These are phyloP conservation scores for Vitis labrusca DNA, from an alignment of 164 flowering plant genomes.

Conservation along the genomic window DNA sequence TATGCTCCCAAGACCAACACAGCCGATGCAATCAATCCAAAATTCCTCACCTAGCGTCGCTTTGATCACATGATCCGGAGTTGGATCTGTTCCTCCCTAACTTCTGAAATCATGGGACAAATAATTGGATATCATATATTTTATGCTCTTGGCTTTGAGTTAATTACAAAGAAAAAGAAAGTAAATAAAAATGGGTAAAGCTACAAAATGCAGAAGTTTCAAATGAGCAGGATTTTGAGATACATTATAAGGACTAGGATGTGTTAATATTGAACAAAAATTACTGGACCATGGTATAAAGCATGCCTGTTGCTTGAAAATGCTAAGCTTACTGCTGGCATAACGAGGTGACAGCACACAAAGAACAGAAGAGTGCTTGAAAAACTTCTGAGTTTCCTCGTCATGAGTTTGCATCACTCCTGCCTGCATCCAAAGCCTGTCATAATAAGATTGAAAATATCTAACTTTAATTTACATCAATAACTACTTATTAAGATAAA, in stretches of 20 bases:
- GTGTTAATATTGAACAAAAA: neutral
- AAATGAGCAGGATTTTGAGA: too few species aligned
- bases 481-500: neutral
- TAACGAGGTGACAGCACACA: constrained; percentile 74
- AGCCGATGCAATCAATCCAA: too few species aligned
- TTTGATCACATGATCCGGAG: too few species aligned
- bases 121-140: too few species aligned
- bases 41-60: too few species aligned
- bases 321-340: constrained; percentile 83
- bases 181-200: too few species aligned
- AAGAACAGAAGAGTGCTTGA: constrained; percentile 72
- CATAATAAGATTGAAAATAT: neutral
- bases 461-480: neutral
- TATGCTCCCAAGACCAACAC: too few species aligned
- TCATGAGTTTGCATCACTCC: constrained; percentile 85
- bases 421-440: constrained; percentile 33
- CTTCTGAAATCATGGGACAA: too few species aligned
- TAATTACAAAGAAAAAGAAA: too few species aligned
- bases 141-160: too few species aligned
- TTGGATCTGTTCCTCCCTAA: too few species aligned
- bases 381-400: constrained; percentile 70
- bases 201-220: too few species aligned
- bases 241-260: neutral
- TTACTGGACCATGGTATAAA: constrained; percentile 29
- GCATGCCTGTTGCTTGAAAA: constrained; percentile 83